Evolutionary conservation across 495 filamentous ascomycete genomes (phyloP).

Genomic region (Aspergillus asperescens): DNA sequence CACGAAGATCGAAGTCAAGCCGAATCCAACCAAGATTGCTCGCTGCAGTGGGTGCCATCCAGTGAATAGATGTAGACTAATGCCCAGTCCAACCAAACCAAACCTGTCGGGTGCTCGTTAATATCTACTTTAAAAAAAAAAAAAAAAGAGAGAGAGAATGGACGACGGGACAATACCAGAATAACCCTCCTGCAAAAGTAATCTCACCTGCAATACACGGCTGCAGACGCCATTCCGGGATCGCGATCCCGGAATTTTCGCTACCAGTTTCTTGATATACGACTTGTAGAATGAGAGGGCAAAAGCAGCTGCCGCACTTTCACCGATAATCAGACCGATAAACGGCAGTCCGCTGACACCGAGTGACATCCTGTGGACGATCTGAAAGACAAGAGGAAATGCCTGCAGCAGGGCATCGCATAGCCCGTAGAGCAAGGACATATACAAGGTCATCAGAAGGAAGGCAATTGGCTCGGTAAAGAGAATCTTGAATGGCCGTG

Average conservation of each 20-base stretch:
- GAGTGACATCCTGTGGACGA: constrained; percentile 24
- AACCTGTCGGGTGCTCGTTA: constrained; percentile 28
- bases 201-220: constrained; percentile 44
- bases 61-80: constrained; percentile 28
- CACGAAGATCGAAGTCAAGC: constrained; percentile 29
- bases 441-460: constrained; percentile 37
- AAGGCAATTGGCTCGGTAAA: constrained; percentile 43
- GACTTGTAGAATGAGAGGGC: constrained; percentile 21
- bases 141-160: too few relatives aligned
- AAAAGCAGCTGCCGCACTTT: constrained; percentile 21
- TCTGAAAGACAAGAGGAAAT: constrained; percentile 31
- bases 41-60: constrained; percentile 27
- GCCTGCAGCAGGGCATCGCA: constrained; percentile 30
- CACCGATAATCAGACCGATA: constrained; percentile 29
- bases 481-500: constrained; percentile 38
- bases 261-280: constrained; percentile 23
- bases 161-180: constrained; percentile 43
- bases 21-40: constrained; percentile 26
- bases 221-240: constrained; percentile 33
- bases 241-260: constrained; percentile 23
- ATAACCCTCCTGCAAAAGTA: constrained; percentile 46
- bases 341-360: constrained; percentile 29
- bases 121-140: neutral
- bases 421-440: constrained; percentile 39
- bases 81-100: constrained; percentile 38